phyloP scores from a whole-genome alignment of 1,284 basidiomycete genomes.

The Peniophora sp. region DNA sequence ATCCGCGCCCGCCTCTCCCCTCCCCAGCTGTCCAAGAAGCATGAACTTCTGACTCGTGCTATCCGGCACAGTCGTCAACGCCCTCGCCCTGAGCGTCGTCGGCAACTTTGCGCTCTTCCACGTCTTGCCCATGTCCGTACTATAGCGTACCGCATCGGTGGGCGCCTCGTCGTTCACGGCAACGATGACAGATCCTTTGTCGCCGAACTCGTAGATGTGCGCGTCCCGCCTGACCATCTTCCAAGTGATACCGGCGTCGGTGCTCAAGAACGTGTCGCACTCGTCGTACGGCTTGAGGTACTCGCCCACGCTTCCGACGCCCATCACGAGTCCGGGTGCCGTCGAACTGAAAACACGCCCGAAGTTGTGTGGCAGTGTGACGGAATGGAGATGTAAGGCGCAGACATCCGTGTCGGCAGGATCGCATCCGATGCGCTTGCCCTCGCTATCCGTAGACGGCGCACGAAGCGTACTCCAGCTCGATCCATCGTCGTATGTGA shows the following conservation, averaged over 20 bases:
- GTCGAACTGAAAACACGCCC: slow-evolving; percentile 92
- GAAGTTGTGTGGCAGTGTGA: slow-evolving; percentile 87
- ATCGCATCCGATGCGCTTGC: slow-evolving; percentile 58
- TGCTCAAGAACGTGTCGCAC: slow-evolving; percentile 90
- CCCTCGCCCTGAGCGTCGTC: slow-evolving; percentile 65
- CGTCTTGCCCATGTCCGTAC: slow-evolving; percentile 75
- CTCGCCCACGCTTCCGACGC: slow-evolving; percentile 82
- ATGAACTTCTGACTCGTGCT: slow-evolving; percentile 93
- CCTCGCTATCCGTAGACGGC: slow-evolving; percentile 56
- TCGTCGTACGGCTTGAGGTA: slow-evolving; percentile 75
- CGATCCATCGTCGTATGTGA: slow-evolving; percentile 92
- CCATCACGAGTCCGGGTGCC: slow-evolving; percentile 93
- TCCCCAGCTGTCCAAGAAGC: slow-evolving; percentile 70
- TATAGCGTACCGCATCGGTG: slow-evolving; percentile 73
- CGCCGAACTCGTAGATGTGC: slow-evolving; percentile 95
- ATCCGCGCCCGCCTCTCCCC: slow-evolving; percentile 49
- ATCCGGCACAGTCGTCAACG: slow-evolving; percentile 82
- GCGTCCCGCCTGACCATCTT: slow-evolving; percentile 70
- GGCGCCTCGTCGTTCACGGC: slow-evolving; percentile 82
- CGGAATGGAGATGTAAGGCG: slow-evolving; percentile 87
- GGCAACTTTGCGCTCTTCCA: slow-evolving; percentile 59
- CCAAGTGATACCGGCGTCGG: slow-evolving; percentile 87
- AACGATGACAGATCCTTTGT: slow-evolving; percentile 80
- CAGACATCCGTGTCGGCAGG: slow-evolving; percentile 52
- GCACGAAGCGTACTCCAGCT: slow-evolving; percentile 70